Conservation (phyloP, 805 yeast genomes). For the Candida sanyiensis region DNA sequence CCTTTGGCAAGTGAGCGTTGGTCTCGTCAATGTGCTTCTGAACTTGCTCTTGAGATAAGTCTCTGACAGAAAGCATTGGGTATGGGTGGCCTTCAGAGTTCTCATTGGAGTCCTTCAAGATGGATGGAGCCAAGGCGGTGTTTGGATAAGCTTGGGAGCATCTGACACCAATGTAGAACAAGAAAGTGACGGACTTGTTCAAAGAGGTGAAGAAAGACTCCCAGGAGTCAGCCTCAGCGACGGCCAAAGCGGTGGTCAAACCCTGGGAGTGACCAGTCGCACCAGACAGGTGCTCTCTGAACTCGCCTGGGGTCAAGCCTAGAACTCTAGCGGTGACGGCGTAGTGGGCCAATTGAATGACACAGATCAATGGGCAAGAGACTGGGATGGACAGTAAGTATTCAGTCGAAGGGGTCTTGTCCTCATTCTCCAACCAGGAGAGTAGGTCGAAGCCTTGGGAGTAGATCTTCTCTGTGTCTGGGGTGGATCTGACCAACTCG, state of each 20-base stretch:
- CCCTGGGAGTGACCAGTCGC: constrained; percentile 91
- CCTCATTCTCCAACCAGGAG: constrained; percentile 81
- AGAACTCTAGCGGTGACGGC: constrained; percentile 80
- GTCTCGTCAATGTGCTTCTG: constrained; percentile 76
- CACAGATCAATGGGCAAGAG: constrained; percentile 95
- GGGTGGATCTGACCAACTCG: constrained; percentile 60
- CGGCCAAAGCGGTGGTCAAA: constrained; percentile 86
- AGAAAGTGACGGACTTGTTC: constrained; percentile 71
- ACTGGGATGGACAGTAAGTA: constrained; percentile 88
- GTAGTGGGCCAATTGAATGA: constrained; percentile 90
- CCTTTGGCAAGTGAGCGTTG: constrained; percentile 87
- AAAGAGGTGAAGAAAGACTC: constrained; percentile 68
- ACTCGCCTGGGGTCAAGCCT: constrained; percentile 86
- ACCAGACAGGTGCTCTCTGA: constrained; percentile 62
- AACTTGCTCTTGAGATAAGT: constrained; percentile 74
- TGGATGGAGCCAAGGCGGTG: constrained; percentile 90
- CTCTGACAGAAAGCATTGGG: constrained; percentile 95
- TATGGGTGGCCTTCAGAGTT: constrained; percentile 95
- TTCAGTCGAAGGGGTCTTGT: constrained; percentile 82
- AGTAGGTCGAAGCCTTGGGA: constrained; percentile 90
- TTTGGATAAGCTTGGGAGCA: constrained; percentile 87
- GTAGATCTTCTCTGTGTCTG: constrained; percentile 79
- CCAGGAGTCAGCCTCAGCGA: constrained; percentile 82
- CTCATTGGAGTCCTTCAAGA: constrained; percentile 85
- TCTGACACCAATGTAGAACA: constrained; percentile 92